Conservation (phyloP, 192 early-diverging fungal genomes). For the Martensiomyces pterosporus region DNA sequence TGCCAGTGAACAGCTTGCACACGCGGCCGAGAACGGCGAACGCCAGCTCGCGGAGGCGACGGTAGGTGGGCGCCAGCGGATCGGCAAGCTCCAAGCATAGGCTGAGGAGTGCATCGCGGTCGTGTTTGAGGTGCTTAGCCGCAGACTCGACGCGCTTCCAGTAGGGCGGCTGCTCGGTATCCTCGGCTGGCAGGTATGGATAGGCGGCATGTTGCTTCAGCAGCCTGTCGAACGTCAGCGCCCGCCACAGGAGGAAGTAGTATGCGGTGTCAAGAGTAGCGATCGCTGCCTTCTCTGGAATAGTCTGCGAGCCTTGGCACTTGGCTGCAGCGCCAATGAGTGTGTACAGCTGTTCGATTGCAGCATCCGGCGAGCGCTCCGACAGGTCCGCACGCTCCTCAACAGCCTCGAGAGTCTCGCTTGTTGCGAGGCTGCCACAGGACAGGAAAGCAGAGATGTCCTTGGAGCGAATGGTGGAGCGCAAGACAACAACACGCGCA, state of each 20-base stretch:
- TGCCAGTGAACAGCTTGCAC: constrained; percentile 29
- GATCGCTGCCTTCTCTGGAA: constrained; percentile 20
- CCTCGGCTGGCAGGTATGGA: neutral
- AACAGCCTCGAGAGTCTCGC: neutral
- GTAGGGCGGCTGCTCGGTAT: constrained; percentile 1
- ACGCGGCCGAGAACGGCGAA: constrained; percentile 30
- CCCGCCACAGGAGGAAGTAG: constrained; percentile 37
- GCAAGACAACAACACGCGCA: constrained; percentile 22
- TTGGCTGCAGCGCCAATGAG: constrained; percentile 14
- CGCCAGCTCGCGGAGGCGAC: constrained; percentile 32
- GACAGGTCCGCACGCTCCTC: constrained; percentile 2
- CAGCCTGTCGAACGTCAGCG: constrained; percentile 15
- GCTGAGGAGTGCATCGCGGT: constrained; percentile 18
- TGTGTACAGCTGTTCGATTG: constrained; percentile 10
- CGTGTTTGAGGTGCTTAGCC: constrained; percentile 8
- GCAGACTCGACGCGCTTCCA: constrained; percentile 1
- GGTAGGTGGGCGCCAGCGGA: neutral
- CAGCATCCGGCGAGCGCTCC: constrained; percentile 3
- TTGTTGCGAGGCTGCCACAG: too few relatives aligned
- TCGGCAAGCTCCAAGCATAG: constrained; percentile 22
- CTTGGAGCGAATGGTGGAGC: constrained; percentile 15
- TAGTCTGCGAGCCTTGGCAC: constrained; percentile 3
- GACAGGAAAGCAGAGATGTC: constrained; percentile 19
- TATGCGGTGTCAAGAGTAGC: constrained; percentile 32
- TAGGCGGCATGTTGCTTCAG: constrained; percentile 1